A percentile compares a stretch with the other conserved stretches of the same genome.
phyloP scores from a whole-genome alignment of 2,329 filamentous ascomycete species.

The Waltergamsia citrina region DNA sequence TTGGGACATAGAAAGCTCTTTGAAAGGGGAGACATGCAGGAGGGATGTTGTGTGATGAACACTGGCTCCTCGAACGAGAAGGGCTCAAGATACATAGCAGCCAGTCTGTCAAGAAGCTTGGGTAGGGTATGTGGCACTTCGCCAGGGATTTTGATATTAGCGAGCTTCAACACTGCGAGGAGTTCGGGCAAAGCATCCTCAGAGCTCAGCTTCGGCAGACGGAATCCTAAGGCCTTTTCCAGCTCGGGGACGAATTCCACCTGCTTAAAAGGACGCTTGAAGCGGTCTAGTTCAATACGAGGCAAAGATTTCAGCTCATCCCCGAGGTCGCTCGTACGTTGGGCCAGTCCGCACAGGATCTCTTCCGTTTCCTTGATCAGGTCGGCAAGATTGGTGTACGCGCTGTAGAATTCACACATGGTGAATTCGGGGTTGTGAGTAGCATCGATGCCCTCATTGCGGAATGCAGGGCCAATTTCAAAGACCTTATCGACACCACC shows the following conservation, averaged over 20 bases:
- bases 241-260: slow-evolving; percentile 79
- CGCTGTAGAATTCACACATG: slow-evolving; percentile 93
- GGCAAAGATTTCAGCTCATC: slow-evolving; percentile 35
- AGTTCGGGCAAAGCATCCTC: slow-evolving; percentile 50
- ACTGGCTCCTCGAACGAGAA: slow-evolving; percentile 58
- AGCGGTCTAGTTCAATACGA: slow-evolving; percentile 36
- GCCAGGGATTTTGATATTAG: slow-evolving; percentile 55
- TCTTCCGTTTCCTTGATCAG: slow-evolving; percentile 69
- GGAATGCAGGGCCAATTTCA: slow-evolving; percentile 85
- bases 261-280: slow-evolving; percentile 48
- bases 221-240: slow-evolving; percentile 54
- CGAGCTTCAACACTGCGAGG: slow-evolving; percentile 41
- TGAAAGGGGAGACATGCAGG: slow-evolving; percentile 81
- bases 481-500: slow-evolving; percentile 85
- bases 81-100: slow-evolving; percentile 68
- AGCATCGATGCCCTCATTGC: slow-evolving; percentile 84
- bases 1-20: slow-evolving; percentile 70
- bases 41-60: slow-evolving; percentile 84
- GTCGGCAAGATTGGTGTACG: slow-evolving; percentile 67
- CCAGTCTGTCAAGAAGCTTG: slow-evolving; percentile 72
- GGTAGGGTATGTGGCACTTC: slow-evolving; percentile 49
- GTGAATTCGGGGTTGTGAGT: slow-evolving; percentile 98
- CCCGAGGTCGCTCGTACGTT: slow-evolving; percentile 37
- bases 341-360: slow-evolving; percentile 52
- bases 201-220: slow-evolving; percentile 53